phyloP scores from a whole-genome alignment of 2,329 filamentous ascomycete species.

The Alternaria dauci region DNA sequence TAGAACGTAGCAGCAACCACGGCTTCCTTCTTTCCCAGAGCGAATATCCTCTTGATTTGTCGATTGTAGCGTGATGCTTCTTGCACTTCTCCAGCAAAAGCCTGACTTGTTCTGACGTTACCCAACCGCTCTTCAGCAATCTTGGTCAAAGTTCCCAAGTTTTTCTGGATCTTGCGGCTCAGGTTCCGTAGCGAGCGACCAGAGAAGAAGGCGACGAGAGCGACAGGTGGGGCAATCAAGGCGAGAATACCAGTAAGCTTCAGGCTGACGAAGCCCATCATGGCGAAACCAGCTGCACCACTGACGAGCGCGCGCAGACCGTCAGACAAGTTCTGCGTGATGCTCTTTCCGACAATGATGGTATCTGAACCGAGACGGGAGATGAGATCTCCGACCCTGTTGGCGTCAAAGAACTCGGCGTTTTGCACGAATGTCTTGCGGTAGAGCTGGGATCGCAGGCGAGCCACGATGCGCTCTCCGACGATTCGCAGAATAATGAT shows the following conservation, averaged over 20 bases:
- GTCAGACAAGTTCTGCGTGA: constrained; percentile 96
- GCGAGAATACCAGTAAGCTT: constrained; percentile 87
- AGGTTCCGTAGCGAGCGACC: constrained; percentile 87
- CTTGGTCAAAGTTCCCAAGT: constrained; percentile 90
- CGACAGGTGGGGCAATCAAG: constrained; percentile 89
- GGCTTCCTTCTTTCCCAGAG: constrained; percentile 85
- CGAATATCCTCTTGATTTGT: constrained; percentile 91
- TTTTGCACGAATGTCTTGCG: constrained; percentile 94
- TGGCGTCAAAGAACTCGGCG: constrained; percentile 98
- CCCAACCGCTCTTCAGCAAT: constrained; percentile 98
- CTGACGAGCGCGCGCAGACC: constrained; percentile 91
- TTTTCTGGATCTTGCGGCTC: constrained; percentile 92
- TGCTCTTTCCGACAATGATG: constrained; percentile 97
- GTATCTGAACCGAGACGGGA: constrained; percentile 95
- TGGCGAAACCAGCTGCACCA: constrained; percentile 83
- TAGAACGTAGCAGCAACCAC: constrained; percentile 93
- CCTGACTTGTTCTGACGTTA: constrained; percentile 95
- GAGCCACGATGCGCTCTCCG: constrained; percentile 91
- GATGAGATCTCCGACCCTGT: constrained; percentile 94
- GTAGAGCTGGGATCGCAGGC: constrained; percentile 88
- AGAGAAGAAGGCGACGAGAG: constrained; percentile 89
- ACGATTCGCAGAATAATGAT: constrained; percentile 94
- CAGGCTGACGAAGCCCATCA: constrained; percentile 96
- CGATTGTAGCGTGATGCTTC: constrained; percentile 91
- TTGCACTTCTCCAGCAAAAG: constrained; percentile 91